Evolutionary conservation across 192 early-diverging fungal genomes (phyloP).

Genomic region (Pecoramyces ruminantium): DNA sequence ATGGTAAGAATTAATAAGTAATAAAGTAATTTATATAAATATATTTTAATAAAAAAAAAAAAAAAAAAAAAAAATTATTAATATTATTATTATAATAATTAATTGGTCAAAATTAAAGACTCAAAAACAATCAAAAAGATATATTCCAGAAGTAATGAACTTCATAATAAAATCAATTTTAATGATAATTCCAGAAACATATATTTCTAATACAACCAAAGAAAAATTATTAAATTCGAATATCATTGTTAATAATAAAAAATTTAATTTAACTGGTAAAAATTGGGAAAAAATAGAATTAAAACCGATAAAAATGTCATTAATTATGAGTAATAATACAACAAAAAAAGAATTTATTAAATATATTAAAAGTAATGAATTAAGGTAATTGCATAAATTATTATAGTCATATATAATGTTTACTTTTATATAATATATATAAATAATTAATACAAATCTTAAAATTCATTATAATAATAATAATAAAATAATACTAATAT

Average conservation of each 20-base stretch:
- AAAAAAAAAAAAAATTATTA: constrained; percentile 46
- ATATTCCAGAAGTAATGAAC: constrained; percentile 25
- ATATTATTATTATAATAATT: no score
- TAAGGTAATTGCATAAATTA: neutral
- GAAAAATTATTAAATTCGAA: neutral
- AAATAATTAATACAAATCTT: no score
- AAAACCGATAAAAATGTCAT: neutral
- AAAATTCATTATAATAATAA: no score
- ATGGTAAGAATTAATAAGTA: no score
- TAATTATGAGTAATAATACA: neutral
- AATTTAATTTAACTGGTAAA: neutral
- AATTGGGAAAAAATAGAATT: neutral
- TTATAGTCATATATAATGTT: no score
- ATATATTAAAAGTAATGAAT: neutral
- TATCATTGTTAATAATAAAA: neutral
- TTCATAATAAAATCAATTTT: neutral
- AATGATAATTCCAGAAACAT: neutral
- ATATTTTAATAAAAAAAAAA: constrained; percentile 6
- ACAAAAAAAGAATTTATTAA: neutral
- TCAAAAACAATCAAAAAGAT: constrained; percentile 2
- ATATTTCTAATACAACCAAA: neutral
- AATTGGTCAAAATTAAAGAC: constrained; percentile 1
- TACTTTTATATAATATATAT: no score
- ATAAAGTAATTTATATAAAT: no score
- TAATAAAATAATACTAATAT: no score